phyloP scores from a whole-genome alignment of 2,329 filamentous ascomycete genomes.

The Emergomyces orientalis region DNA sequence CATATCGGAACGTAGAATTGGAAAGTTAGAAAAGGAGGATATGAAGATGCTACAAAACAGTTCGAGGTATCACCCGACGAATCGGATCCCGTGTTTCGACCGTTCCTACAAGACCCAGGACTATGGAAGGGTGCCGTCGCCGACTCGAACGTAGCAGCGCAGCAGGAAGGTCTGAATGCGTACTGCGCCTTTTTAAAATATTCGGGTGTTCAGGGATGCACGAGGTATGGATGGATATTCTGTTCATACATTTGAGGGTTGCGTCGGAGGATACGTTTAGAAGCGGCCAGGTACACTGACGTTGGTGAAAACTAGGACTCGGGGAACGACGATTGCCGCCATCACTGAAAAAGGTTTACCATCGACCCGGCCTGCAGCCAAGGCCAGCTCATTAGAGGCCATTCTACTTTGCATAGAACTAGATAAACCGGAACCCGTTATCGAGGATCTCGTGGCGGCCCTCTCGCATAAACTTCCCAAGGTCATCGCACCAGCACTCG shows the following conservation, averaged over 20 bases:
- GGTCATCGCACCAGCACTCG: constrained; percentile 65
- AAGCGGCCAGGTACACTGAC: background rate
- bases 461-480: constrained; percentile 87
- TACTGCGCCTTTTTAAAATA: constrained; percentile 90
- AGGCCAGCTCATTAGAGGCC: constrained; percentile 76
- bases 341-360: constrained; percentile 87
- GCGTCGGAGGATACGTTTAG: background rate
- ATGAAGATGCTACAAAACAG: constrained; percentile 81
- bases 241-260: background rate
- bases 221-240: constrained; percentile 45
- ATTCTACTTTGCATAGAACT: constrained; percentile 82
- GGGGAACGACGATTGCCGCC: constrained; percentile 61
- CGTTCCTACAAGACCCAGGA: constrained; percentile 73
- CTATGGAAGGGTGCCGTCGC: constrained; percentile 88
- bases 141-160: constrained; percentile 93
- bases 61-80: constrained; percentile 82
- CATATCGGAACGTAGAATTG: constrained; percentile 51
- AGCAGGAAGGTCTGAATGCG: constrained; percentile 81
- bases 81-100: constrained; percentile 71
- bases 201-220: constrained; percentile 68
- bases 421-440: constrained; percentile 71
- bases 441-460: constrained; percentile 80
- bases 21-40: constrained; percentile 93
- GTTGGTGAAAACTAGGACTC: constrained; percentile 47
- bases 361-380: constrained; percentile 79